Base-by-base conservation (phyloP, 306 rosid species). In the Castanea sativa region DNA sequence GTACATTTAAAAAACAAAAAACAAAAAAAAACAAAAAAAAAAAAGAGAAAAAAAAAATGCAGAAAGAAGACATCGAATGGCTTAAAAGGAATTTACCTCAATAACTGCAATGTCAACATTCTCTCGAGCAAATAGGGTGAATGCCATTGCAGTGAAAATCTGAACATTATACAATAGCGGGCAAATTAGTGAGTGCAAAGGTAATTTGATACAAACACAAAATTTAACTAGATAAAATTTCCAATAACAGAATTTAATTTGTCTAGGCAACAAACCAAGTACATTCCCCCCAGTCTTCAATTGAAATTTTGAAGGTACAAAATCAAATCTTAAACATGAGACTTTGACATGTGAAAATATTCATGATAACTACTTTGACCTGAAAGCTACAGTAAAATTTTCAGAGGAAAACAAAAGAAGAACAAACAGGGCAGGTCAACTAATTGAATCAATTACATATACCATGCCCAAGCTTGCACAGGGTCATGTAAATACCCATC, bases 61-160 rank as follows among this genome's bases (percentile, higher is more conserved):
- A 58, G n/a, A 27, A 52, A 45, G 68, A 72, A 69, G 20, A 77
- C 60, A 19, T 16, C 72, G 56, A 25, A 29, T 16, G 69, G 64
- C 74, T 73, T 43, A 58, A 80, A 71, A 78, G 70, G 55, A 80
- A 10, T 75, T 1, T 27, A 95, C 98, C 97, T 95, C 98, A 85
- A 95, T 84, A 80, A 95, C 91, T 3, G 99, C 97, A 81, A 95
- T 74, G 81, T 92, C 99, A 82, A 92, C 81, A 9, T 91, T 89
- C 88, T 87, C 93, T 74, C 89, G 88, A 41, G 99, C 95, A 86
- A 95, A 92, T 65, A 95, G 80, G 81, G 83, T 76, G 86, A 92
- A 91, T 67, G 96, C 97, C 89, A 92, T 76, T 5, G 99, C 86
- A 51, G 99, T 95, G 84, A 94, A 88, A 83, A 91, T 97, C 99